Conservation (phyloP, 305 asterid genomes). For the Solanum hybrid region DNA sequence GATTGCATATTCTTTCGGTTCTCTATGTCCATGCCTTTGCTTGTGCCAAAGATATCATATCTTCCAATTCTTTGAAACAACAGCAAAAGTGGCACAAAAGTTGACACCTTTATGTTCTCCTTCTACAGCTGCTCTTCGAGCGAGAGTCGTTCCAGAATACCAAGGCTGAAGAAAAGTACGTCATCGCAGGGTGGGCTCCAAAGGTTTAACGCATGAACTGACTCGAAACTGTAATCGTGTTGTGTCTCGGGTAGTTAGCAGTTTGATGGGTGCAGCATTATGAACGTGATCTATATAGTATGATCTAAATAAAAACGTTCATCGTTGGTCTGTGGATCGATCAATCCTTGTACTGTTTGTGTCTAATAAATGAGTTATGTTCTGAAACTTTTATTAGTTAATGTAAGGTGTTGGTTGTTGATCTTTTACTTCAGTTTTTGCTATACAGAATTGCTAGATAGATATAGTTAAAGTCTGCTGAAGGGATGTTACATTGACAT, state of each 20-base stretch:
- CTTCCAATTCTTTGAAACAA: neutral
- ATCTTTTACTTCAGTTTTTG: neutral
- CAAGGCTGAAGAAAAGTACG: conserved; percentile 37
- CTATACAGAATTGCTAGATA: neutral
- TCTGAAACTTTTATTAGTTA: neutral
- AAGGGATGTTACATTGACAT: neutral
- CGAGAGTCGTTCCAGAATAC: conserved; percentile 62
- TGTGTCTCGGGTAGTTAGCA: neutral
- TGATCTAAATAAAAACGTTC: neutral
- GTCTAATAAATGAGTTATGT: neutral
- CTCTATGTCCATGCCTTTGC: neutral
- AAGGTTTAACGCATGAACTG: conserved; percentile 41
- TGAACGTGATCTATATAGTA: neutral
- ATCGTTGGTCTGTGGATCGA: neutral
- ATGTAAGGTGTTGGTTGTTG: neutral
- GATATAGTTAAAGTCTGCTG: neutral
- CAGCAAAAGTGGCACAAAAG: neutral
- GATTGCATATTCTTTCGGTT: neutral
- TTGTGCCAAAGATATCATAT: neutral
- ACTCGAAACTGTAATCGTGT: neutral
- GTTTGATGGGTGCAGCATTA: neutral
- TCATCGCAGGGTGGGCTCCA: conserved; percentile 68
- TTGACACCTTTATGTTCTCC: neutral
- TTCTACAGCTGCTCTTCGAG: conserved; percentile 40
- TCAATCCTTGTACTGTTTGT: neutral